Conservation (phyloP, 805 yeast species). For the Huiozyma naganishii region DNA sequence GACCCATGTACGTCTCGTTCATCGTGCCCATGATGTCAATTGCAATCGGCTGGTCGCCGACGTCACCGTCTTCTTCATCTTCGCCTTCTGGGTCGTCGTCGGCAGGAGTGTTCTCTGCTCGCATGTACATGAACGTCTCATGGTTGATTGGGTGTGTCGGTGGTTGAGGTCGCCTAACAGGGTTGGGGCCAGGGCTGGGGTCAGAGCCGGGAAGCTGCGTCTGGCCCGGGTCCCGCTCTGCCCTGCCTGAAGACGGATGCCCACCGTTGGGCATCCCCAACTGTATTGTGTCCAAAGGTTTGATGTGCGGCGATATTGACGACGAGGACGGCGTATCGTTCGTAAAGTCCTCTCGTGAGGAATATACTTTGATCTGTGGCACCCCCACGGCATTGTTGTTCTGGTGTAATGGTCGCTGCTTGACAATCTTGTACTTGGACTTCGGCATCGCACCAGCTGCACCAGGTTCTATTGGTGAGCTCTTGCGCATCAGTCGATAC, state of each 20-base stretch:
- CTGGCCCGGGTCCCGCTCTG: too few relatives aligned
- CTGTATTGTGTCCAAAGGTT: conserved; percentile 15
- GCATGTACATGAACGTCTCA: too few relatives aligned
- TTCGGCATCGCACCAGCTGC: too few relatives aligned
- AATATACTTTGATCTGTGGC: background rate
- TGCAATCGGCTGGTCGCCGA: background rate
- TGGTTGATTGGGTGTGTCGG: too few relatives aligned
- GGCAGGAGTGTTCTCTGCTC: too few relatives aligned
- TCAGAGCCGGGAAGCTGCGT: too few relatives aligned
- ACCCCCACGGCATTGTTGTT: too few relatives aligned
- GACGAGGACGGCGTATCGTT: background rate
- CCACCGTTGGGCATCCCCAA: conserved; percentile 4
- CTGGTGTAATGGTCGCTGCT: too few relatives aligned
- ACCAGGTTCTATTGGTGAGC: background rate
- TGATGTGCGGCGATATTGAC: background rate
- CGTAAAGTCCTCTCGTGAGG: conserved; percentile 2
- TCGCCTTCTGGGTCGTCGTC: background rate
- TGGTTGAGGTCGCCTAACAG: too few relatives aligned
- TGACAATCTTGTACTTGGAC: too few relatives aligned
- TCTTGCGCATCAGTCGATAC: conserved; percentile 3
- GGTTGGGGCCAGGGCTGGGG: too few relatives aligned
- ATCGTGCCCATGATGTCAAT: background rate
- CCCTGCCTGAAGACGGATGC: too few relatives aligned
- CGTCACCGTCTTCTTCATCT: background rate
- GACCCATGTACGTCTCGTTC: background rate